phyloP scores from a whole-genome alignment of 805 yeast genomes.

The Ogataea pini region DNA sequence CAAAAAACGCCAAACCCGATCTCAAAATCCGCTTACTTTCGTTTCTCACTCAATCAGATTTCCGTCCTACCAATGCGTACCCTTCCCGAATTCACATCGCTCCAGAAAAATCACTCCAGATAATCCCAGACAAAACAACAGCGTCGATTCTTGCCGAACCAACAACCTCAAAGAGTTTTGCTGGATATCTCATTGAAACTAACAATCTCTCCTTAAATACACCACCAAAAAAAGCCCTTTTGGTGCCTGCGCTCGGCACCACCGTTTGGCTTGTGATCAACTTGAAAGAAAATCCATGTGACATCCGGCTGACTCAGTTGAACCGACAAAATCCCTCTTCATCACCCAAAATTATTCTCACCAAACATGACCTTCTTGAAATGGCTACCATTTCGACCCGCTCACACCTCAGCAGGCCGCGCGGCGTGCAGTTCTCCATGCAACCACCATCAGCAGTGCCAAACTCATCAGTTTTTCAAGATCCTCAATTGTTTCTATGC shows the following conservation, averaged over 20 bases:
- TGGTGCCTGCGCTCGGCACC: conserved; percentile 8
- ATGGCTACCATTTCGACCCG: too few relatives aligned
- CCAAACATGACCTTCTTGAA: too few relatives aligned
- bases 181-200: conserved; percentile 12
- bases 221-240: not conserved
- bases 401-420: too few relatives aligned
- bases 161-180: not conserved
- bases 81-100: too few relatives aligned
- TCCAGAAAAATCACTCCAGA: conserved; percentile 4
- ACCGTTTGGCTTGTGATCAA: conserved; percentile 14
- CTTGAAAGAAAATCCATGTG: not conserved
- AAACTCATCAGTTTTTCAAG: conserved; percentile 19
- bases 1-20: too few relatives aligned
- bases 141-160: not conserved
- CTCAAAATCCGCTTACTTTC: conserved; percentile 5
- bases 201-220: too few relatives aligned
- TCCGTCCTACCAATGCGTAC: too few relatives aligned
- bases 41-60: conserved; percentile 3
- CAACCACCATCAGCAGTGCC: not conserved
- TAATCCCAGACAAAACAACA: conserved; percentile 9
- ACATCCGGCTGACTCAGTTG: not conserved
- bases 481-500: conserved; percentile 30
- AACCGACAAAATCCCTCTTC: too few relatives aligned
- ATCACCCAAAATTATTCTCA: too few relatives aligned
- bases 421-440: too few relatives aligned